These are phyloP conservation scores for Vigna reflexopilosa DNA, from an alignment of 306 rosid genomes.

Conservation along the genomic window DNA sequence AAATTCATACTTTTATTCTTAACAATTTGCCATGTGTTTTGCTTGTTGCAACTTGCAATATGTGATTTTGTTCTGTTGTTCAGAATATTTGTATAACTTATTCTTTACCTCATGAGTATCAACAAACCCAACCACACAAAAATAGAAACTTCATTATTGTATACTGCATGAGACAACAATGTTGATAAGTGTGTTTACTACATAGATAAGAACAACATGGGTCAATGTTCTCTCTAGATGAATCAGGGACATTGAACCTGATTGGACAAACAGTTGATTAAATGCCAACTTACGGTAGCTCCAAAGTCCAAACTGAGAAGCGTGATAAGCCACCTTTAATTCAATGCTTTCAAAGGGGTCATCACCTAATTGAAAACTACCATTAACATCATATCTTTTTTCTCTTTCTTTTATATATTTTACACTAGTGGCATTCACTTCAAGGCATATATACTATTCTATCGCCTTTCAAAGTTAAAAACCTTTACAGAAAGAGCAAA, in stretches of 20 bases:
- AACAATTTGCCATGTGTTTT: no score
- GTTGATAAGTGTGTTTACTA: neutral
- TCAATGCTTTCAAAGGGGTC: neutral
- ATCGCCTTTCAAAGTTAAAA: constrained; percentile 61
- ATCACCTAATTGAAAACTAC: neutral
- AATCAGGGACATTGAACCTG: neutral
- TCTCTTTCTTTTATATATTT: neutral
- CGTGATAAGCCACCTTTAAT: neutral
- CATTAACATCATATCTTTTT: neutral
- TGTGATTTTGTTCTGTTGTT: neutral
- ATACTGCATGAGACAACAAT: neutral
- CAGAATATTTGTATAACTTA: neutral
- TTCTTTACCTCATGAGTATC: neutral
- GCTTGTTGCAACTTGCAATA: neutral
- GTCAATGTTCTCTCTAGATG: neutral
- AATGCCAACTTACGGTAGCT: neutral
- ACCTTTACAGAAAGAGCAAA: constrained; percentile 51
- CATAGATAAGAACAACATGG: neutral
- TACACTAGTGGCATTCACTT: neutral
- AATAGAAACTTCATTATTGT: neutral
- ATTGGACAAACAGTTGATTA: neutral
- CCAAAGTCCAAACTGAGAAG: neutral
- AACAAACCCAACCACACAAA: neutral
- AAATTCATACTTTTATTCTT: no score
- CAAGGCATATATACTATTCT: constrained; percentile 14